phyloP scores from a whole-genome alignment of 176 grass and related monocot genomes.

The Musa acuminata region DNA sequence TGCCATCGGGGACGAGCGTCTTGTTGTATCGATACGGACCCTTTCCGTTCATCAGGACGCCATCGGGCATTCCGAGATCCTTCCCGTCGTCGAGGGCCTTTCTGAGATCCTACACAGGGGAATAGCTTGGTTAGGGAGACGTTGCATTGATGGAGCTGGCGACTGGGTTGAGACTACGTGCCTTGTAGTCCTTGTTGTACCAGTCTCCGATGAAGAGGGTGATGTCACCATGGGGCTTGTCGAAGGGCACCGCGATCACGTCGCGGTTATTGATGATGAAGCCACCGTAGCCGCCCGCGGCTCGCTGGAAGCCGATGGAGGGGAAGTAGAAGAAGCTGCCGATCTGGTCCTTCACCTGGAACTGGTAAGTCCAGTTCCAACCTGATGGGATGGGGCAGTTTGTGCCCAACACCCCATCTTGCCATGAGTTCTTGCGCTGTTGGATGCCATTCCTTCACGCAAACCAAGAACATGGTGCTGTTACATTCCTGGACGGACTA shows the following conservation, averaged over 20 bases:
- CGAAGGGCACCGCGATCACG: conserved; percentile 73
- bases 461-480: neutral
- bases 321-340: conserved; percentile 53
- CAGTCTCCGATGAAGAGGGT: conserved; percentile 63
- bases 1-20: conserved; percentile 60
- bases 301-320: conserved; percentile 58
- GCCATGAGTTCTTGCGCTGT: conserved; percentile 84
- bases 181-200: conserved; percentile 90
- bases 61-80: conserved; percentile 71
- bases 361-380: conserved; percentile 94
- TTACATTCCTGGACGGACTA: neutral
- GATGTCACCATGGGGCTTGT: conserved; percentile 53
- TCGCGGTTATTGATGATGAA: conserved; percentile 63
- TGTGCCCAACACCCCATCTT: conserved; percentile 81
- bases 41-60: conserved; percentile 87
- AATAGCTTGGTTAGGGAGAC: no score
- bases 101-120: conserved; percentile 50
- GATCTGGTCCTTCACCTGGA: conserved; percentile 63
- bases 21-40: conserved; percentile 72
- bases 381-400: conserved; percentile 80
- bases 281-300: conserved; percentile 51
- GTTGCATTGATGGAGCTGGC: neutral
- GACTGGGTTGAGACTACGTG: neutral
- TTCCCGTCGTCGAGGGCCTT: conserved; percentile 69
- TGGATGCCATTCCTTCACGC: conserved; percentile 71